Base-by-base conservation (phyloP, 306 rosid genomes). In the Pterocarpus santalinus region DNA sequence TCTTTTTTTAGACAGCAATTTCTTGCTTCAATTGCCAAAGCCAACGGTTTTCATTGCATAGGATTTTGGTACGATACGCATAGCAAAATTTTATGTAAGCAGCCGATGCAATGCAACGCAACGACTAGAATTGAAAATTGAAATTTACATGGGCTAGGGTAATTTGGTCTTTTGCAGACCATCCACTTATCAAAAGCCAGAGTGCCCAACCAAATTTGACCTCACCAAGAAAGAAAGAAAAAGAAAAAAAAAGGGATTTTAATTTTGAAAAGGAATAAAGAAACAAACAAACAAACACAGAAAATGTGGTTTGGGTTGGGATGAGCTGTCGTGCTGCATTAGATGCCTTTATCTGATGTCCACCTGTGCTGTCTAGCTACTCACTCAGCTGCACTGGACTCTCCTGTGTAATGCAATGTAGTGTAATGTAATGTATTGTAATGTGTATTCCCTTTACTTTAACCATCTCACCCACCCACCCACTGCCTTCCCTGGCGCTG, bases 321-420 rank as follows among this genome's bases (percentile, higher is more conserved):
- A 83, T 90, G 92, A 89, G 92, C 86, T 91, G 95, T 89, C 84
- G 8, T 46, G 70, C 53, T 80, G 90, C 86, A 87, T 86, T 77
- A 78, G 90, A 89, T 91, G 90, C 90, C 72, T 87, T 68, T 68
- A 85, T 87, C 60, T 79, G 84, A 74, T 87, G 84, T 87, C 73
- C 60, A 35, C 66, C 87, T 83, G 84, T 67, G 78, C 68, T 73
- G 75, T 85, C 78, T 71, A 76, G 69, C 90, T 65, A 76, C 86
- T 10, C 5, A 8, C 55, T 72, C 73, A 65, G 43, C 78, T 76
- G 65, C 65, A 28, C 83, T 47, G 62, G 63, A 80, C 61, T 81
- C 44, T 57, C 15, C 7, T 65, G 22, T 7, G 8, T 17, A 30
- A 0, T 34, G 5, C 2, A 49, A 49, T n/a, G 10, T 30, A 7